Conservation (phyloP, 1,284 basidiomycete species). For the Mycosarcoma mackinlayi region DNA sequence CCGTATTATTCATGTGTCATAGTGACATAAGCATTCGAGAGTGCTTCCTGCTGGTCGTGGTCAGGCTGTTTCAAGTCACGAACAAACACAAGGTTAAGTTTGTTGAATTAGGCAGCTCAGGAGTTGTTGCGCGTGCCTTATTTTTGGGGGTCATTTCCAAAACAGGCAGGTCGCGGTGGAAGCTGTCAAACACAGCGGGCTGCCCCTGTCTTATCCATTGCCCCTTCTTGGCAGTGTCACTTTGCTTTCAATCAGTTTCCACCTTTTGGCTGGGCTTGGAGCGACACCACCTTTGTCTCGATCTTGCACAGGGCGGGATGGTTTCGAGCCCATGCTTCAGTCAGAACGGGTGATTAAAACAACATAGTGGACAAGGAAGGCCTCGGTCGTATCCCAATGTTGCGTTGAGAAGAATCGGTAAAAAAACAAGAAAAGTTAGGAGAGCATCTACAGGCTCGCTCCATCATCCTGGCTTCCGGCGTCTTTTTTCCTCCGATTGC, state of each 20-base stretch:
- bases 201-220: constrained; percentile 6
- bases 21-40: background rate
- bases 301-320: no score
- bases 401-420: no score
- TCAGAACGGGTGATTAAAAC: no score
- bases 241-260: background rate
- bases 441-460: constrained; percentile 12
- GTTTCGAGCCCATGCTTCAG: no score
- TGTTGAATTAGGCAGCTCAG: background rate
- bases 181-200: constrained; percentile 19
- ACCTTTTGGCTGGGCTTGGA: background rate
- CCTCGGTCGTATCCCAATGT: no score
- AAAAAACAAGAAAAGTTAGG: constrained; percentile 5
- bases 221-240: background rate
- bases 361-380: no score
- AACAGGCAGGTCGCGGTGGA: background rate
- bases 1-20: background rate
- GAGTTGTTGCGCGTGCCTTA: background rate
- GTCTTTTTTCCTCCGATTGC: constrained; percentile 3
- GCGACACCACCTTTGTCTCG: no score
- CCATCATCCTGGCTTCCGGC: constrained; percentile 3
- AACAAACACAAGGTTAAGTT: background rate
- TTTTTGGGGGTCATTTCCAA: background rate
- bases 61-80: background rate
- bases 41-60: background rate